phyloP scores from a whole-genome alignment of 1,284 basidiomycete genomes.

The Cryptococcus floricola region DNA sequence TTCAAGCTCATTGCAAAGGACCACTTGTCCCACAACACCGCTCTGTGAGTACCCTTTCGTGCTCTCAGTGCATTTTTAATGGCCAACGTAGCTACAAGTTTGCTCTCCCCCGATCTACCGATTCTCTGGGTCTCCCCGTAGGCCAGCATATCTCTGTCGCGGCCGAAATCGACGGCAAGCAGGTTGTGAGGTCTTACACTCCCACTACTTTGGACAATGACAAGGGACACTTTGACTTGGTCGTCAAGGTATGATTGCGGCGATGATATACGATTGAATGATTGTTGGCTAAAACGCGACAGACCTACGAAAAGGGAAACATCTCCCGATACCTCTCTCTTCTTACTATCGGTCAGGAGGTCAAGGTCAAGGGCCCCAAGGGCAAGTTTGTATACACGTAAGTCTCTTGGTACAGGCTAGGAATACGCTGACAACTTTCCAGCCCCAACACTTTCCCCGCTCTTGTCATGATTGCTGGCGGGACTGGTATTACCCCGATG shows the following conservation, averaged over 20 bases:
- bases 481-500: slow-evolving; percentile 94
- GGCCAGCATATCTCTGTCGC: slow-evolving; percentile 93
- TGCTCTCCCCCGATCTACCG: slow-evolving; percentile 65
- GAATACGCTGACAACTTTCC: slow-evolving; percentile 9
- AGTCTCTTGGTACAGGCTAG: slow-evolving; percentile 4
- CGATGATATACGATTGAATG: neutral
- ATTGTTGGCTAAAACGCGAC: neutral
- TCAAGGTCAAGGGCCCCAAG: slow-evolving; percentile 91
- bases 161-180: slow-evolving; percentile 87
- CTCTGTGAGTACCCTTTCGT: slow-evolving; percentile 59
- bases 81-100: slow-evolving; percentile 73
- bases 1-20: slow-evolving; percentile 80
- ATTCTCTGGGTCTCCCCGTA: slow-evolving; percentile 85
- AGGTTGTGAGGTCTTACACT: slow-evolving; percentile 87
- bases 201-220: slow-evolving; percentile 91
- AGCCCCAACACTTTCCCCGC: slow-evolving; percentile 63
- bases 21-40: slow-evolving; percentile 88
- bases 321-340: slow-evolving; percentile 79
- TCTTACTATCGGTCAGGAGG: slow-evolving; percentile 76
- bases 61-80: neutral
- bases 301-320: slow-evolving; percentile 96
- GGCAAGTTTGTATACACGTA: slow-evolving; percentile 77
- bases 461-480: slow-evolving; percentile 93
- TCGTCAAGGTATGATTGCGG: slow-evolving; percentile 74
- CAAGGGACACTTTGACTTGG: slow-evolving; percentile 87